Evolutionary conservation across 106 monocot genomes (phyloP).

Genomic region (Allium cepa): DNA sequence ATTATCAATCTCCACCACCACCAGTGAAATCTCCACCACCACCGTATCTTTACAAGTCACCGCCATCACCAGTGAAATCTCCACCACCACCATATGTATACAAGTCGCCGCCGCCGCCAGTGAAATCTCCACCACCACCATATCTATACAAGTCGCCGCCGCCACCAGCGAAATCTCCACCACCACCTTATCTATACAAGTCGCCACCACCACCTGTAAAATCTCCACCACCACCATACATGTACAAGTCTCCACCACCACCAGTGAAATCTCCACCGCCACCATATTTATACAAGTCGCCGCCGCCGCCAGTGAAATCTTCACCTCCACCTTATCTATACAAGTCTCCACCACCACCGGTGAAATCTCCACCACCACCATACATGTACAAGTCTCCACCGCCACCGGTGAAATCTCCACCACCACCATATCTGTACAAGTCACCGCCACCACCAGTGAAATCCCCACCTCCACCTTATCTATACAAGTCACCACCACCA

Average conservation of each 20-base stretch:
- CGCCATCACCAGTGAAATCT: background rate
- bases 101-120: constrained; percentile 20
- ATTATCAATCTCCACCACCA: background rate
- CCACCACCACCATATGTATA: constrained; percentile 4
- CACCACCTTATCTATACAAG: constrained; percentile 14
- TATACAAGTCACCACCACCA: constrained; percentile 25
- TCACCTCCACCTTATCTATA: constrained; percentile 5
- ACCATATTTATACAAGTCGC: background rate
- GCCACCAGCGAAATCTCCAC: constrained; percentile 12
- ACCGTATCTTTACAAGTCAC: background rate
- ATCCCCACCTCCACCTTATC: constrained; percentile 15
- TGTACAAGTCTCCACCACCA: constrained; percentile 21
- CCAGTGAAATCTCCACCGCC: constrained; percentile 4
- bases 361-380: constrained; percentile 4
- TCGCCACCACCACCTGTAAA: constrained; percentile 20
- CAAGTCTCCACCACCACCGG: constrained; percentile 12
- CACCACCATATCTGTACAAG: constrained; percentile 11
- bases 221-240: constrained; percentile 16
- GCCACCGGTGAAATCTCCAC: background rate
- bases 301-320: constrained; percentile 1
- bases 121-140: constrained; percentile 16
- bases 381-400: constrained; percentile 13
- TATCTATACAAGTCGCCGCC: constrained; percentile 27
- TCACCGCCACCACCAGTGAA: constrained; percentile 17
- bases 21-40: background rate